Conservation (phyloP, 2,329 filamentous ascomycete species). For the Fusarium graminum region DNA sequence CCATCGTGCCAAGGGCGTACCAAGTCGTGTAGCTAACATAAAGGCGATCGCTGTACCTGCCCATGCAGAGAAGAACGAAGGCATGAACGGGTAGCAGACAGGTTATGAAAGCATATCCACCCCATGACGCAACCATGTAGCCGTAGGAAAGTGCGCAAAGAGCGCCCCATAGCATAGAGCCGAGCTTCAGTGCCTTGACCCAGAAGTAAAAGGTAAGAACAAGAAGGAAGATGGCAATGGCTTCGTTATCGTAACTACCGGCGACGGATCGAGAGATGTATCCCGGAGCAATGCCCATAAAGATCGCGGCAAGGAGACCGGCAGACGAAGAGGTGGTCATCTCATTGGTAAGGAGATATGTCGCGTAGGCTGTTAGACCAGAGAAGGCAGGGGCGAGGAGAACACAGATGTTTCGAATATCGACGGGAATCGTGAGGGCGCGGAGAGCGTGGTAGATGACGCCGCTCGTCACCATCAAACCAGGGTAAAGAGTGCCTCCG, state of each 20-base stretch:
- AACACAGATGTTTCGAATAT: conserved; percentile 99
- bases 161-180: conserved; percentile 96
- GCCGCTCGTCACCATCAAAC: conserved; percentile 98
- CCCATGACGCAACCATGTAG: conserved; percentile 99
- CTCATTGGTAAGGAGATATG: conserved; percentile 96
- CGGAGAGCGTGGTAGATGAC: conserved; percentile 95
- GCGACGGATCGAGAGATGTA: conserved; percentile 99
- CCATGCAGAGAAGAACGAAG: conserved; percentile 96
- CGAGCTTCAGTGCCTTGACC: conserved; percentile 98
- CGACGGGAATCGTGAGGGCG: conserved; percentile 89
- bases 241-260: conserved; percentile 99
- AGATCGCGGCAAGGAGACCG: conserved; percentile 90
- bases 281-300: conserved; percentile 97
- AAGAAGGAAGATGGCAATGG: conserved; percentile 97
- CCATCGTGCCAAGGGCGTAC: conserved; percentile 95
- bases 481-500: conserved; percentile 97
- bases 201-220: conserved; percentile 99
- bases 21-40: conserved; percentile 98
- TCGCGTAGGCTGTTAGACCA: conserved; percentile 89
- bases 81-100: conserved; percentile 95
- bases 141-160: conserved; percentile 96
- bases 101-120: conserved; percentile 99
- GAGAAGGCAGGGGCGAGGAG: conserved; percentile 95
- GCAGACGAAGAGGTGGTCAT: conserved; percentile 97
- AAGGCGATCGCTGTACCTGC: conserved; percentile 90